Evolutionary conservation across 2,329 filamentous ascomycete genomes (phyloP).

Genomic region (Paraphaeosphaeria minitans): DNA sequence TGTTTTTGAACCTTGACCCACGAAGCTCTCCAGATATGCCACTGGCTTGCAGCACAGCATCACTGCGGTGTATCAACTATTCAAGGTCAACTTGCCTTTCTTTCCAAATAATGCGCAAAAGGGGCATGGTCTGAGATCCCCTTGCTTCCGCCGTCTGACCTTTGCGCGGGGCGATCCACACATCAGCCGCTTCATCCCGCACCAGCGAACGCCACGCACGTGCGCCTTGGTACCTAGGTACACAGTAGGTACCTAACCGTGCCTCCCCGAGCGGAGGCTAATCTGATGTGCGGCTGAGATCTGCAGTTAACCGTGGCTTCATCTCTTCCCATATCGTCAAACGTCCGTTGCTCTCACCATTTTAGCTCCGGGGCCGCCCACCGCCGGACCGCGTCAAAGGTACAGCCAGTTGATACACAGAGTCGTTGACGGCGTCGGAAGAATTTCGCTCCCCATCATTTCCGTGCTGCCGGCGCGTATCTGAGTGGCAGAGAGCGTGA

Average conservation of each 20-base stretch:
- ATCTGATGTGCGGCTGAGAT: background rate
- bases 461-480: constrained; percentile 7
- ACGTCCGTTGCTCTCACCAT: background rate
- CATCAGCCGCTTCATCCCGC: constrained; percentile 3
- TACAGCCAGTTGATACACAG: background rate
- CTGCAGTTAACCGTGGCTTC: constrained; percentile 1
- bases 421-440: background rate
- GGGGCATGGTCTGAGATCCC: background rate
- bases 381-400: background rate
- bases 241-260: too few species aligned
- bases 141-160: background rate
- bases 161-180: constrained; percentile 1
- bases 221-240: too few species aligned
- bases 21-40: too few species aligned
- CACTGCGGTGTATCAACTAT: background rate
- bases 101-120: background rate
- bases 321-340: background rate
- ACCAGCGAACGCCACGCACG: constrained; percentile 1
- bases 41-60: background rate
- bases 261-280: background rate
- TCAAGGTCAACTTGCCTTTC: background rate
- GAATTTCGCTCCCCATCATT: background rate
- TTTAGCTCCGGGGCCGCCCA: background rate
- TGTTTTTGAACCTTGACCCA: background rate
- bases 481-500: background rate